Evolutionary conservation across 306 rosid species (phyloP).

Genomic region (Oemleria cerasiformis): DNA sequence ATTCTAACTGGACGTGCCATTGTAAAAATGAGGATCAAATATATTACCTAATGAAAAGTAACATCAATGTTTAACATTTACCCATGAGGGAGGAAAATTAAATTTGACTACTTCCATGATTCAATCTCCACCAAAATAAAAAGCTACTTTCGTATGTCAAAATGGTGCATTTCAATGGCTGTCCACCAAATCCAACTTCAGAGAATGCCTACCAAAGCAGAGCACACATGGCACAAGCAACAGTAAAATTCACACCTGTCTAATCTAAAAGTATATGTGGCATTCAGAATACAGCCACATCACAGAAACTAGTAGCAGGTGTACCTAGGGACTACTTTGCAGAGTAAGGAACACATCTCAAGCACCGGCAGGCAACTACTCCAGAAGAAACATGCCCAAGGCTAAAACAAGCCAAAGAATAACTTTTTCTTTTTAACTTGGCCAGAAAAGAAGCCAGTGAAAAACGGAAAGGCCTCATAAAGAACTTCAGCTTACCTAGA

Average conservation of each 20-base stretch:
- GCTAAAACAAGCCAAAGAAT: not conserved
- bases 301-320: not conserved
- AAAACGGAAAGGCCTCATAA: not conserved
- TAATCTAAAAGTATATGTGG: not conserved
- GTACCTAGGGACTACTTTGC: not conserved
- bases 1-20: not conserved
- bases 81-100: not conserved
- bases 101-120: not conserved
- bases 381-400: not conserved
- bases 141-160: not conserved
- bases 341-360: not conserved
- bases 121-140: not conserved
- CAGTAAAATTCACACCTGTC: not conserved
- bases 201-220: not conserved
- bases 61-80: not conserved
- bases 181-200: slow-evolving; percentile 5
- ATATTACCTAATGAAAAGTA: not conserved
- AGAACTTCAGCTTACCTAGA: not conserved
- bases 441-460: not conserved
- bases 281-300: not conserved
- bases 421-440: not conserved
- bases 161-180: not conserved
- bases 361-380: not conserved
- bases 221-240: not conserved
- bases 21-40: not conserved